Percentiles rank a stretch among this genome's conserved stretches.
Conservation (phyloP, 2,329 filamentous ascomycete species). For the Chaetomium globosum region DNA sequence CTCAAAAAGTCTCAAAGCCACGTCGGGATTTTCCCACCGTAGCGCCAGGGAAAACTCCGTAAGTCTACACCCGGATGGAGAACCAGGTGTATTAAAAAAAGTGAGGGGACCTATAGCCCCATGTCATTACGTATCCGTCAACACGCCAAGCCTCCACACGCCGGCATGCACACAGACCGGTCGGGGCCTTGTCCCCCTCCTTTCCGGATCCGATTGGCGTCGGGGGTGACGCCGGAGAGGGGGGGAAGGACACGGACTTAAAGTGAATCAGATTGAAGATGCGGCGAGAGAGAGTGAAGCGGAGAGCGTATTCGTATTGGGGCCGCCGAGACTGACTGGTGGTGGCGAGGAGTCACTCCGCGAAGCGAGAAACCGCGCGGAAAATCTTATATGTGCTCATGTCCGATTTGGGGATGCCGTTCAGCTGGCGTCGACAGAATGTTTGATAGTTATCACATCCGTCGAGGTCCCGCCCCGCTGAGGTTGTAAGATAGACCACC, state of each 20-base stretch:
- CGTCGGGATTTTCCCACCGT: no score
- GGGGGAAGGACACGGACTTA: no score
- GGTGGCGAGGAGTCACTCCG: background rate
- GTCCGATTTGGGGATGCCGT: background rate
- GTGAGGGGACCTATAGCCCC: no score
- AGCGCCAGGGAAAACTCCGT: no score
- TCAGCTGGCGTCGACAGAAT: background rate
- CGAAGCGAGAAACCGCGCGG: background rate
- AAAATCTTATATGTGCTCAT: background rate
- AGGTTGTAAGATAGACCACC: background rate
- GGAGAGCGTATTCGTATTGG: background rate
- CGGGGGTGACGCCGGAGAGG: no score
- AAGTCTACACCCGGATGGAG: no score
- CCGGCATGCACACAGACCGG: background rate
- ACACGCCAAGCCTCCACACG: background rate
- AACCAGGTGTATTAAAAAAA: no score
- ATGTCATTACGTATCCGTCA: background rate
- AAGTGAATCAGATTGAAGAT: no score
- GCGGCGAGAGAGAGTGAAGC: no score
- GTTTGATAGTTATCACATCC: background rate
- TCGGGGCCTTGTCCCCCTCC: background rate
- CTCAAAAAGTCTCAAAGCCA: no score
- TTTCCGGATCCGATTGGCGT: background rate
- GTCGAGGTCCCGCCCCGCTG: background rate
- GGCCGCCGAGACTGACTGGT: background rate